Conservation (phyloP, 176 grass and related monocot species). For the Carex littledalei region DNA sequence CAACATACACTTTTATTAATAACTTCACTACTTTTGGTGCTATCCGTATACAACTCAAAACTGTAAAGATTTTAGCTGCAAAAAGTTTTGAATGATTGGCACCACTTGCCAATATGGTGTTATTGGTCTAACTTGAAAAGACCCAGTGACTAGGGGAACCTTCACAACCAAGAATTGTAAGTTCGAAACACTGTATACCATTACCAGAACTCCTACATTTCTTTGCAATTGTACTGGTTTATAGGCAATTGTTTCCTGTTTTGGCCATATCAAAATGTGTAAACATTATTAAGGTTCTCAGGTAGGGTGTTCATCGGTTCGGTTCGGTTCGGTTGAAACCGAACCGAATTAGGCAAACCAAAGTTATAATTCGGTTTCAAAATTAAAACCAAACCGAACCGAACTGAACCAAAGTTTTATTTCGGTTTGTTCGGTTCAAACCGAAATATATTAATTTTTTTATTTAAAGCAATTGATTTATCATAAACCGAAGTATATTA, state of each 20-base stretch:
- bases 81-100: neutral
- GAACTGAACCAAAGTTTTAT: too few species aligned
- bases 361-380: too few species aligned
- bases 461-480: too few species aligned
- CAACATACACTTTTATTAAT: neutral
- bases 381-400: too few species aligned
- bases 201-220: neutral
- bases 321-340: too few species aligned
- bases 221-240: neutral
- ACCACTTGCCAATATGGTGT: neutral
- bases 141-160: neutral
- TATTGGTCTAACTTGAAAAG: neutral
- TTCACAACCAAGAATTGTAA: neutral
- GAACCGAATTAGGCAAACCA: too few species aligned
- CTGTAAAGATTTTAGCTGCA: neutral
- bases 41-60: neutral
- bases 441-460: too few species aligned
- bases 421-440: too few species aligned
- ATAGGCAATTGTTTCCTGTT: neutral
- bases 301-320: neutral
- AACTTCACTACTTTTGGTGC: neutral
- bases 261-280: neutral
- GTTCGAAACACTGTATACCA: neutral
- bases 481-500: too few species aligned
- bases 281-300: neutral